Evolutionary conservation across 306 rosid species (phyloP), one percentile per base, ranked within the genome.

Genomic region (Senna tora): DNA sequence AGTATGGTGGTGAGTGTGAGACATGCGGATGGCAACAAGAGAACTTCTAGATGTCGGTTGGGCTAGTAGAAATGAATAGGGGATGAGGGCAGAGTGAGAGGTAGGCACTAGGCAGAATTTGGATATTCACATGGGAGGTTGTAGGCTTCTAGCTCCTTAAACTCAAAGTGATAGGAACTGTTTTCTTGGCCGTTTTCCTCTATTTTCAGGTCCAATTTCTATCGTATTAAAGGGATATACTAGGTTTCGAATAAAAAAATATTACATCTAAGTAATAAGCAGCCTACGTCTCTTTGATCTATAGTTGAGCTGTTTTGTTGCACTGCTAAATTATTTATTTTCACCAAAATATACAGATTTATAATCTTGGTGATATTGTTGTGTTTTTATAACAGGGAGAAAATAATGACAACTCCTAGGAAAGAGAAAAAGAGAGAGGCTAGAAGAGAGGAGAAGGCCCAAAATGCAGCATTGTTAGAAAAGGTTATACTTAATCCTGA

Each of bases 401-500:
- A 89, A 77, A 87, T 89, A 80, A 82, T 85, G 89, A 91, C 97
- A 6, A 64, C 80, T 10, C 98, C 98, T 53, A 89, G 97, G 69
- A 93, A 93, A 73, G 84, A 90, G 78, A 87, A 34, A 69, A 93
- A 87, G 85, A 90, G 96, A 82, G 96, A 90, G 70, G 72, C 87
- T 77, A 87, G 97, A 84, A 90, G 98, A 85, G 85, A 91, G 73
- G 91, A 83, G 72, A 94, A 93, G 85, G 96, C 94, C 1, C 91
- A 80, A 82, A 86, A 69, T 22, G 98, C 92, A 52, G 96, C 95
- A 68, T 49, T 80, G 55, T 45, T 91, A 73, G 88, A 87, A 2
- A 89, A 87, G 97, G 98, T 91, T 77, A 11, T 74, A 59, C 21
- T 69, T 71, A 47, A 47, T 71, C 71, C 56, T 51, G 33, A 41